Percentiles rank a stretch among this genome's conserved stretches.
phyloP scores from a whole-genome alignment of 306 rosid species.

The Rosa lucieae region DNA sequence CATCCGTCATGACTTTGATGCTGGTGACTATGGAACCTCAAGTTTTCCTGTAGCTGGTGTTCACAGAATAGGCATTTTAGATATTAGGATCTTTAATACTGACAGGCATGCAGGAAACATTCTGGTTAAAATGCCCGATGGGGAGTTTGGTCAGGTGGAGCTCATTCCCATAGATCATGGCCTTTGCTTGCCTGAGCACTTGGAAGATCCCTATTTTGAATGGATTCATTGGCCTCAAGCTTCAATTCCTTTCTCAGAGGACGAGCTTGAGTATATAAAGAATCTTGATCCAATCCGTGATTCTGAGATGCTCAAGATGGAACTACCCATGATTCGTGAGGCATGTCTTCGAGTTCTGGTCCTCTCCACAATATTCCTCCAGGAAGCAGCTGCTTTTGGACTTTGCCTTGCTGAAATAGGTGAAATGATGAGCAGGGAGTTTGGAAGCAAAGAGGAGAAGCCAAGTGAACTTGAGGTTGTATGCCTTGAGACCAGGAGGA shows the following conservation, averaged over 20 bases:
- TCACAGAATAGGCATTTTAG: slow-evolving; percentile 72
- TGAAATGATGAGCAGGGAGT: slow-evolving; percentile 81
- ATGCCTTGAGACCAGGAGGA: slow-evolving; percentile 65
- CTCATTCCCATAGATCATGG: slow-evolving; percentile 81
- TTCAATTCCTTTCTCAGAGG: slow-evolving; percentile 66
- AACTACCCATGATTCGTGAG: slow-evolving; percentile 71
- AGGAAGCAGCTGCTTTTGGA: slow-evolving; percentile 74
- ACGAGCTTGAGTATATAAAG: slow-evolving; percentile 58
- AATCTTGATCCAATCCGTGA: slow-evolving; percentile 58
- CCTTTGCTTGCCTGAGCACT: slow-evolving; percentile 63
- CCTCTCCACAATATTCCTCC: slow-evolving; percentile 68
- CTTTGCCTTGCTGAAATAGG: slow-evolving; percentile 80
- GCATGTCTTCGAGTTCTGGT: slow-evolving; percentile 77
- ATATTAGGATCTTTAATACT: slow-evolving; percentile 58
- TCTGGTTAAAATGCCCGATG: slow-evolving; percentile 62
- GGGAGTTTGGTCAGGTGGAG: slow-evolving; percentile 55
- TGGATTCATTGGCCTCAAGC: slow-evolving; percentile 89
- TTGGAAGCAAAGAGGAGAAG: slow-evolving; percentile 55
- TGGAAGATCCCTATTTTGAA: slow-evolving; percentile 82
- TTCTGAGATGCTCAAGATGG: slow-evolving; percentile 68
- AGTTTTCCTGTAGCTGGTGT: slow-evolving; percentile 67
- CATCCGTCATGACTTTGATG: slow-evolving; percentile 75
- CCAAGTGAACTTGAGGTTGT: slow-evolving; percentile 70
- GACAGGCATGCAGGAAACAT: slow-evolving; percentile 81
- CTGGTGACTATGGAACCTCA: slow-evolving; percentile 74